Evolutionary conservation across 805 yeast genomes (phyloP).

Genomic region (Ogataea degrootiae): DNA sequence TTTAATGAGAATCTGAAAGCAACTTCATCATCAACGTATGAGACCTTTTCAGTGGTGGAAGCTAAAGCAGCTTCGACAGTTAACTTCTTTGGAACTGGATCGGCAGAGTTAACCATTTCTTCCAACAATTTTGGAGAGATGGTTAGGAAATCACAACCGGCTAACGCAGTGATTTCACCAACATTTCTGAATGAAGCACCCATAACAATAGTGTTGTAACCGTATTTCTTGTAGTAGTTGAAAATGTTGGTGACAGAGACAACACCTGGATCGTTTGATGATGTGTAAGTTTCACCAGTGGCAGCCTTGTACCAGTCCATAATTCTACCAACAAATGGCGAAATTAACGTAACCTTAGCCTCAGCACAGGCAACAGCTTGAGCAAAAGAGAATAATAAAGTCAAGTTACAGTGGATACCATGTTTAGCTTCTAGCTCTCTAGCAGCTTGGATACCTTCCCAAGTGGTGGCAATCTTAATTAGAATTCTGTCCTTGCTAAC

Average conservation of each 20-base stretch:
- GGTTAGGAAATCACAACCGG: conserved; percentile 96
- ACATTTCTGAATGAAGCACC: conserved; percentile 99
- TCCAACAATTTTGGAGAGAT: conserved; percentile 91
- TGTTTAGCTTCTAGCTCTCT: conserved; percentile 86
- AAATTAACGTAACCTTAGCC: conserved; percentile 90
- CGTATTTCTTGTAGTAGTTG: conserved; percentile 97
- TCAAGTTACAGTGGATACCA: conserved; percentile 91
- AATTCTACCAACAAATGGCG: conserved; percentile 99
- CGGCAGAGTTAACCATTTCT: conserved; percentile 75
- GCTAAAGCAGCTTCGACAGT: conserved; percentile 60
- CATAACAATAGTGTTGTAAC: conserved; percentile 97
- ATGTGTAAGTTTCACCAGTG: conserved; percentile 82
- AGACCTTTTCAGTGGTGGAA: conserved; percentile 60
- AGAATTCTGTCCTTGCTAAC: conserved; percentile 84
- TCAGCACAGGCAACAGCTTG: conserved; percentile 99
- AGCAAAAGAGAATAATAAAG: conserved; percentile 87
- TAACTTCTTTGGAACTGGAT: conserved; percentile 74
- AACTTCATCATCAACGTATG: conserved; percentile 81
- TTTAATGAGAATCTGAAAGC: conserved; percentile 85
- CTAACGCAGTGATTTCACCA: conserved; percentile 92
- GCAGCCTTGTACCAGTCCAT: conserved; percentile 96
- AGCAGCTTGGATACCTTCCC: conserved; percentile 99
- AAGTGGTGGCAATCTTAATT: conserved; percentile 96
- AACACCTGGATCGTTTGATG: conserved; percentile 94
- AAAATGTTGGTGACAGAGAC: conserved; percentile 78